Evolutionary conservation across 352 stramenopile species (phyloP).

Genomic region (Globisporangium spiculum): DNA sequence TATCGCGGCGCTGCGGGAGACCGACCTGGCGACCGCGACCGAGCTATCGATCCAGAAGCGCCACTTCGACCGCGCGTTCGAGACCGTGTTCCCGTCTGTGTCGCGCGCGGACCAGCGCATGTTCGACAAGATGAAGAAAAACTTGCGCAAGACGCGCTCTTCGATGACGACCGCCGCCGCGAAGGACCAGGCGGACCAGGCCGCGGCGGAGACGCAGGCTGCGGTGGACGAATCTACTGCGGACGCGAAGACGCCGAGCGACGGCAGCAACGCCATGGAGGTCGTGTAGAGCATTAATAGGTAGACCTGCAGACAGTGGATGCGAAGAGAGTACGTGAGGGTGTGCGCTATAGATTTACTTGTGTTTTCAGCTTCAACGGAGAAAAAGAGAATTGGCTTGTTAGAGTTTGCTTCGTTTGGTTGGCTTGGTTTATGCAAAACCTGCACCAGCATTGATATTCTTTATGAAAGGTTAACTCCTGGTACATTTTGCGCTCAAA

Average conservation of each 20-base stretch:
- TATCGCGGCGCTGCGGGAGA: constrained; percentile 90
- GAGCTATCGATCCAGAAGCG: constrained; percentile 55
- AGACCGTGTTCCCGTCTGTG: constrained; percentile 82
- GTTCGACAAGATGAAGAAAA: constrained; percentile 90
- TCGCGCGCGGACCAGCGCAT: constrained; percentile 80
- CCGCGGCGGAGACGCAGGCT: background rate
- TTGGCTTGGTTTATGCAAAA: background rate
- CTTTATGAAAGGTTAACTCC: background rate
- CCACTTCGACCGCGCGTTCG: constrained; percentile 75
- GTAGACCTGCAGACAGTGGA: background rate
- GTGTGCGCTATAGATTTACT: background rate
- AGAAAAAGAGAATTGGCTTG: background rate
- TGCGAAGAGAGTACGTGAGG: background rate
- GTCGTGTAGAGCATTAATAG: constrained; percentile 2
- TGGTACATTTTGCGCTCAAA: background rate
- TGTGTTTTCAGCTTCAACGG: constrained; percentile 8
- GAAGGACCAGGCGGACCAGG: constrained; percentile 3
- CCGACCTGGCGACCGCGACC: constrained; percentile 39
- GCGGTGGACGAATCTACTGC: background rate
- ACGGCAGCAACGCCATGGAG: constrained; percentile 13
- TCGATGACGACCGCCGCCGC: constrained; percentile 21
- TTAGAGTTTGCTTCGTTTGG: background rate
- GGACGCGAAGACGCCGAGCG: background rate
- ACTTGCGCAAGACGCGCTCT: constrained; percentile 66
- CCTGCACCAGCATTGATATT: background rate